Evolutionary conservation across 441 rosid genomes (phyloP).

Genomic region (Jatropha podagrica): DNA sequence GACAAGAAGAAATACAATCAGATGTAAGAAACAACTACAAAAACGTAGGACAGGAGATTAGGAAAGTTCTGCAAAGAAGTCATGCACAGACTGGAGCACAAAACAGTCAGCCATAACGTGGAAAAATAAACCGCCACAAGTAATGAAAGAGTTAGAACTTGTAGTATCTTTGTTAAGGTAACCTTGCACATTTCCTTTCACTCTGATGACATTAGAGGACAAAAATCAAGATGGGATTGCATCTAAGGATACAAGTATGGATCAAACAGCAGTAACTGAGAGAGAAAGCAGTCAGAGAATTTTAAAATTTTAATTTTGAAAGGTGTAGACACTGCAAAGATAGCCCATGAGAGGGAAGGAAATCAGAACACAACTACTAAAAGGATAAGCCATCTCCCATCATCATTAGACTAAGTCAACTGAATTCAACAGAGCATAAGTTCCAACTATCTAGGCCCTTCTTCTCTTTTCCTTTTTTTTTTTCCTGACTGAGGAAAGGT

Average conservation of each 20-base stretch:
- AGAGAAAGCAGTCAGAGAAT: neutral
- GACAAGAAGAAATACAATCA: conserved; percentile 12
- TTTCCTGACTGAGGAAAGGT: neutral
- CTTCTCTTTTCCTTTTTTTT: neutral
- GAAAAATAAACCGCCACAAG: neutral
- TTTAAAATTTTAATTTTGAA: neutral
- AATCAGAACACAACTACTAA: neutral
- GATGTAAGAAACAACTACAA: neutral
- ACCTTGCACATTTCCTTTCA: neutral
- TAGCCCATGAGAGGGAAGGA: neutral
- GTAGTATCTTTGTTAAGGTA: neutral
- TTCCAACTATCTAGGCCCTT: neutral
- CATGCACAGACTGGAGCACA: neutral
- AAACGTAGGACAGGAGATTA: neutral
- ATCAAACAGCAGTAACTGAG: neutral
- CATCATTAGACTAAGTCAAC: neutral
- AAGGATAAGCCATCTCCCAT: neutral
- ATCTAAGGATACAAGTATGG: neutral
- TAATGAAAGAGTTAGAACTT: neutral
- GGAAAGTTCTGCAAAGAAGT: neutral
- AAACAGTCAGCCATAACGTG: neutral
- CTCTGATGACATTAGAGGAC: neutral
- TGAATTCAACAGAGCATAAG: neutral
- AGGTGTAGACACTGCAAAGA: neutral
- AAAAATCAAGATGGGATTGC: neutral